Conservation (phyloP, 371 early-diverging fungal genomes). For the Dinochytrium kinnereticum region DNA sequence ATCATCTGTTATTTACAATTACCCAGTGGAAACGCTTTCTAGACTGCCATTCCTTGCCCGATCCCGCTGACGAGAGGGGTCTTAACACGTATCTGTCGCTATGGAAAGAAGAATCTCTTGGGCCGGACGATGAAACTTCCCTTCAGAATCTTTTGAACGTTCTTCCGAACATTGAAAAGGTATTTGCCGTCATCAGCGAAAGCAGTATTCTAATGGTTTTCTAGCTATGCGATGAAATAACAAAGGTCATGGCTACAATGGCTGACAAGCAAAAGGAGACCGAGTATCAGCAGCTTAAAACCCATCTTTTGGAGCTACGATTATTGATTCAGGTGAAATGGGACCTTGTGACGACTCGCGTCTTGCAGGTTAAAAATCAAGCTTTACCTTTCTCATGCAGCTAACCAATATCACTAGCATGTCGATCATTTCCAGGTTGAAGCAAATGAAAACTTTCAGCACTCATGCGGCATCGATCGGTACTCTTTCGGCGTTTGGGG, state of each 20-base stretch:
- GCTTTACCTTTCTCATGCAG: not conserved
- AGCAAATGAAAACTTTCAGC: constrained; percentile 57
- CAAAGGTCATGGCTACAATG: constrained; percentile 24
- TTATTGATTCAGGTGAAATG: constrained; percentile 44
- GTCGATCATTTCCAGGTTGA: constrained; percentile 51
- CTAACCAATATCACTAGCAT: constrained; percentile 35
- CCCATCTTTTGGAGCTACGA: constrained; percentile 35
- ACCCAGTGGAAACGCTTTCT: constrained; percentile 53
- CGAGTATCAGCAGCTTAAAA: constrained; percentile 17
- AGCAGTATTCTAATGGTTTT: not conserved
- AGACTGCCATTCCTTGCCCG: constrained; percentile 51
- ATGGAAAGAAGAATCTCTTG: constrained; percentile 42
- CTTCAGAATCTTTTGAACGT: constrained; percentile 32
- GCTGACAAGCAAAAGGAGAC: constrained; percentile 25
- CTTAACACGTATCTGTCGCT: constrained; percentile 52
- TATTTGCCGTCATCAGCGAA: constrained; percentile 3
- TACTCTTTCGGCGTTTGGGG: constrained; percentile 55
- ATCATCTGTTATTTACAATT: no score
- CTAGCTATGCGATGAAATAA: constrained; percentile 43
- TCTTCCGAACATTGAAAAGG: constrained; percentile 46
- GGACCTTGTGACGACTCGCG: constrained; percentile 44
- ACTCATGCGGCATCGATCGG: constrained; percentile 19
- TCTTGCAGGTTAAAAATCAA: constrained; percentile 48
- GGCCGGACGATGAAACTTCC: constrained; percentile 44
- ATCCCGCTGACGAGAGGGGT: constrained; percentile 50